Evolutionary conservation across 257 asterid species (phyloP), one percentile per base, ranked within the genome.

Genomic region (Primulina huaijiensis): DNA sequence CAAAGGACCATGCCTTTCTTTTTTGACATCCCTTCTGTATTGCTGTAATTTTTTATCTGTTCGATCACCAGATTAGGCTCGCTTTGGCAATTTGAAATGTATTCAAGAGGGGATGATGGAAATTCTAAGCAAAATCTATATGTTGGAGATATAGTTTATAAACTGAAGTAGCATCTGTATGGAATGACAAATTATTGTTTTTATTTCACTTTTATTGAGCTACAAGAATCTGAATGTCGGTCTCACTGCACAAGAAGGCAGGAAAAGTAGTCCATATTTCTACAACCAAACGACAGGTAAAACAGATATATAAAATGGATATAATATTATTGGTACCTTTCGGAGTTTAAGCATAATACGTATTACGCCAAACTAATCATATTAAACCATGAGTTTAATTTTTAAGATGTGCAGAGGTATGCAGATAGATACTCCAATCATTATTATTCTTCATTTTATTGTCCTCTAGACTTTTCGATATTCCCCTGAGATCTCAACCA

Each of bases 1-100:
- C 95, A 88, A 52, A 90, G 76, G 81, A 84, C 77, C 64, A 88
- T 90, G 88, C 93, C 98, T 33, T 84, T 77, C 76, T 77, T 90
- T 34, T 71, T 50, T 46, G 81, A 87, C 38, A 46, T 80, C 66
- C 97, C 95, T 34, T 65, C 79, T 34, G 31, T 87, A 50, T 55
- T 86, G 72, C 69, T 53, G 71, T 79, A 53, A 69, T 43, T 10
- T 7, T 46, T 33, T 0, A 10, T 56, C 14, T 55, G 70, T 65
- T 55, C 14, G 77, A 75, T 40, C 31, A 52, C 57, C 68, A 62
- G 66, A 1, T 7, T 67, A 62, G 2, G 52, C 7, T 35, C 27
- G 19, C 14, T 34, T 34, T 75, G 43, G 72, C 57, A 43, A 35
- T 34, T 25, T n/a, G 34, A 60, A 40, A 68, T 31, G n/a, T 58